phyloP scores from a whole-genome alignment of 352 stramenopile species.

The Phytophthora meadii region DNA sequence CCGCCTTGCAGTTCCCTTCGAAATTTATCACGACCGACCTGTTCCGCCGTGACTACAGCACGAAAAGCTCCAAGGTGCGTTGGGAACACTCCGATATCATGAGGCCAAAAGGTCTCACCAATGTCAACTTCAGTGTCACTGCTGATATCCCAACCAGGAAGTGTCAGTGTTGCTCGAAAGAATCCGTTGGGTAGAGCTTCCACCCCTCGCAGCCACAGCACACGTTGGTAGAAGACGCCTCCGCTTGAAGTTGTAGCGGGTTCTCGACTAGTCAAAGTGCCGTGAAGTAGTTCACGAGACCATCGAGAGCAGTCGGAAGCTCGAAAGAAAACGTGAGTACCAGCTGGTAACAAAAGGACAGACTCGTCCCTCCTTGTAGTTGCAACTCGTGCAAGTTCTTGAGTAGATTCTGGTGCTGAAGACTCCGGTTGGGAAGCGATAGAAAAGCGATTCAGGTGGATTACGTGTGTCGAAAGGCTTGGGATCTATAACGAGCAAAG shows the following conservation, averaged over 20 bases:
- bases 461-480: slow-evolving; percentile 42
- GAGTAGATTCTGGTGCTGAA: background rate
- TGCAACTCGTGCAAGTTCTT: slow-evolving; percentile 6
- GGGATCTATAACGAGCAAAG: slow-evolving; percentile 45
- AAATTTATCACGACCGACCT: slow-evolving; percentile 56
- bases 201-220: slow-evolving; percentile 76
- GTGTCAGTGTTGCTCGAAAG: slow-evolving; percentile 57
- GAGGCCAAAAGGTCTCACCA: slow-evolving; percentile 44
- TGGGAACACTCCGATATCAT: slow-evolving; percentile 60
- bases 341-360: slow-evolving; percentile 39
- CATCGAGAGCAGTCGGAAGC: slow-evolving; percentile 51
- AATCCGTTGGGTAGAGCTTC: slow-evolving; percentile 70
- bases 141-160: slow-evolving; percentile 37
- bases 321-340: slow-evolving; percentile 66
- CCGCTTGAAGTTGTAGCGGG: slow-evolving; percentile 22
- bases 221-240: slow-evolving; percentile 51
- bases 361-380: slow-evolving; percentile 37
- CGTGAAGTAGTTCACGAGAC: slow-evolving; percentile 67
- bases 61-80: slow-evolving; percentile 63
- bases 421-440: background rate
- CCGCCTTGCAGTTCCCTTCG: slow-evolving; percentile 51
- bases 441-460: slow-evolving; percentile 21
- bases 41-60: slow-evolving; percentile 65
- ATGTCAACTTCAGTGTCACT: slow-evolving; percentile 13
- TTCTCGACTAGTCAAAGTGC: slow-evolving; percentile 28